These are phyloP conservation scores for Amniculicola lignicola DNA, from an alignment of 495 filamentous ascomycete genomes.

Conservation along the genomic window DNA sequence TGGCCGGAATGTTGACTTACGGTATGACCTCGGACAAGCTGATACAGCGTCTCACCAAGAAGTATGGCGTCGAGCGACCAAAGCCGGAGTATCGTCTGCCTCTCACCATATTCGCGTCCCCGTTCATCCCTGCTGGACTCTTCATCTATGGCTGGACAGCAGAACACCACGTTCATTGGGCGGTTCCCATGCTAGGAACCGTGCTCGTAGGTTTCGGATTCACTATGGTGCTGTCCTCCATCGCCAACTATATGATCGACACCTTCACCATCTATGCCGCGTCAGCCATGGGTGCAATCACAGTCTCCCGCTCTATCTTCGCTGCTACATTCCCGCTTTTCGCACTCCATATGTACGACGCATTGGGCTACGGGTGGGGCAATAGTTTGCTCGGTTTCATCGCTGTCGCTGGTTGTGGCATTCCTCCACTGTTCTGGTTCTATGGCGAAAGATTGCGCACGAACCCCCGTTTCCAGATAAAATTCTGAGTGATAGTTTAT, in stretches of 20 bases:
- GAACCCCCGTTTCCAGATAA: too few relatives aligned
- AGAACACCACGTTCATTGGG: conserved; percentile 41
- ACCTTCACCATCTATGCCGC: conserved; percentile 37
- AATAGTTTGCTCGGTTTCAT: conserved; percentile 27
- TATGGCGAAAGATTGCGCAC: conserved; percentile 28
- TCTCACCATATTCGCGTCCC: conserved; percentile 35
- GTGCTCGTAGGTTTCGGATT: conserved; percentile 38
- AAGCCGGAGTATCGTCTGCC: conserved; percentile 40
- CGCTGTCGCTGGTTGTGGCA: conserved; percentile 8
- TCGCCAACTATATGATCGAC: conserved; percentile 43
- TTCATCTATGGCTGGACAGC: conserved; percentile 45
- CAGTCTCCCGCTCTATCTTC: conserved; percentile 28
- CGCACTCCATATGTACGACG: conserved; percentile 10
- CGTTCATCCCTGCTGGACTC: conserved; percentile 36
- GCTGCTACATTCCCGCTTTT: conserved; percentile 23
- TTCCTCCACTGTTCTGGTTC: conserved; percentile 17
- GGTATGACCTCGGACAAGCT: conserved; percentile 34
- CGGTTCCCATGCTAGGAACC: conserved; percentile 44
- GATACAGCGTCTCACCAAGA: conserved; percentile 12
- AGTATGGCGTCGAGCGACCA: conserved; percentile 6
- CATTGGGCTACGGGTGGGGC: conserved; percentile 26
- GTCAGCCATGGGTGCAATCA: conserved; percentile 40
- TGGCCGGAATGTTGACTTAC: conserved; percentile 35
- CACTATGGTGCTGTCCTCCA: too few relatives aligned
- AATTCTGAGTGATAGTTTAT: too few relatives aligned